Evolutionary conservation across 83 land plant species (phyloP).

Genomic region (Diphasiastrum complanatum): DNA sequence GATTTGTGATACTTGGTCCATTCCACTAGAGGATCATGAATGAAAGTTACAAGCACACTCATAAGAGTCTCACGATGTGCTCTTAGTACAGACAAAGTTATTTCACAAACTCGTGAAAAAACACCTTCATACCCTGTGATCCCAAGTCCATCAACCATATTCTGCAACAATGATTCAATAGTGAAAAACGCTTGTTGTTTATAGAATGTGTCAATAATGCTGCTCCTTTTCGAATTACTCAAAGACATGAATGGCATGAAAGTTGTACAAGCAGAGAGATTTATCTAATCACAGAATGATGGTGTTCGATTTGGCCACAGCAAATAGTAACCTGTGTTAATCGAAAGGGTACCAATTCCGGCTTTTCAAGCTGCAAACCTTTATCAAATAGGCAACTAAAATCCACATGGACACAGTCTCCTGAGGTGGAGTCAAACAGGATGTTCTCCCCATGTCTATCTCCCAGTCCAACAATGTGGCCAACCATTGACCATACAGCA

Average conservation of each 20-base stretch:
- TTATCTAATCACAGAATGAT: not conserved
- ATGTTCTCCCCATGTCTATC: constrained; percentile 99
- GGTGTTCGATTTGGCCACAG: not conserved
- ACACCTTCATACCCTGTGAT: constrained; percentile 97
- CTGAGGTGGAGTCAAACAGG: constrained; percentile 95
- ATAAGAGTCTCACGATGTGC: constrained; percentile 88
- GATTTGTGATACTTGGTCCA: constrained; percentile 99
- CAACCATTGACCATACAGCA: constrained; percentile 99
- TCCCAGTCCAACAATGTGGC: constrained; percentile 98
- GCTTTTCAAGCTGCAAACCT: constrained; percentile 87
- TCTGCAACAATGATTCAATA: constrained; percentile 41
- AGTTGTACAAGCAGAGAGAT: not conserved
- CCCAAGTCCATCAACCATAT: constrained; percentile 98
- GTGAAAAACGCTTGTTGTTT: not conserved
- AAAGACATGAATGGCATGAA: too few relatives aligned
- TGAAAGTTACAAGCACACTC: constrained; percentile 95
- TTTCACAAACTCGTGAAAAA: constrained; percentile 80
- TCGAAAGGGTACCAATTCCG: constrained; percentile 96
- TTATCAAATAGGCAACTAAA: constrained; percentile 99
- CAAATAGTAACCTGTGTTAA: constrained; percentile 77
- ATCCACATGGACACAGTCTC: constrained; percentile 99
- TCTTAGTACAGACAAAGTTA: constrained; percentile 82
- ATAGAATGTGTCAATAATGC: not conserved
- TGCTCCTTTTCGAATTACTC: too few relatives aligned
- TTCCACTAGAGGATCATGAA: constrained; percentile 98